Evolutionary conservation across 305 asterid species (phyloP), one percentile per base, ranked within the genome.

Genomic region (Stenogyne calaminthoides): DNA sequence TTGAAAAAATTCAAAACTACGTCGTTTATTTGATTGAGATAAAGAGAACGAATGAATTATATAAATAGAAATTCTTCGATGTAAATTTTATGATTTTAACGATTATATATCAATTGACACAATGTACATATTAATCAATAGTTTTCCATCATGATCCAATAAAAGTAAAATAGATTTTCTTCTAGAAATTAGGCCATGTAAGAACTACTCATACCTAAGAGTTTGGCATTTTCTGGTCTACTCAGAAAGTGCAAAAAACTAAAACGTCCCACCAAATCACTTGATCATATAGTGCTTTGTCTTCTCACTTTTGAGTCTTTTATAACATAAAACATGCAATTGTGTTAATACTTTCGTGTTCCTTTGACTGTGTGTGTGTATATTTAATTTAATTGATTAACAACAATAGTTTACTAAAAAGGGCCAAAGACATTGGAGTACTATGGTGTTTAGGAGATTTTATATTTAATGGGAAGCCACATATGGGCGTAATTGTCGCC

Each of bases 101-200:
- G 8, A 46, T 11, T 14, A 46, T n/a, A 46, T 3, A 46, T 0
- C 1, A 2, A 46, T 8, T 0, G 44, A 39, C 12, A 46, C 12
- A 46, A 46, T 18, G 4, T 19, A 19, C 3, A 22, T 64, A 20
- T 7, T 15, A 61, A 36, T 61, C 49, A 68, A 69, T 20, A 19
- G 25, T 18, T 9, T 36, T 20, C 25, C 40, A 56, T 19, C 15
- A 32, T 29, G 29, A 49, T 34, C 12, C 18, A 60, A 18, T 9
- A 69, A 1, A 36, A 54, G 51, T 46, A 46, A 40, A 55, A 75
- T 58, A 63, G 47, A 42, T 76, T 67, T 78, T 29, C 39, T 75
- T 78, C 79, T 75, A 81, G 85, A 81, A 64, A 54, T 54, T 54
- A 63, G 56, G 74, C 59, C 70, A 70, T 61, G 82, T 57, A 80